phyloP scores from a whole-genome alignment of 2,329 filamentous ascomycete genomes.

The Colletotrichum phormii region DNA sequence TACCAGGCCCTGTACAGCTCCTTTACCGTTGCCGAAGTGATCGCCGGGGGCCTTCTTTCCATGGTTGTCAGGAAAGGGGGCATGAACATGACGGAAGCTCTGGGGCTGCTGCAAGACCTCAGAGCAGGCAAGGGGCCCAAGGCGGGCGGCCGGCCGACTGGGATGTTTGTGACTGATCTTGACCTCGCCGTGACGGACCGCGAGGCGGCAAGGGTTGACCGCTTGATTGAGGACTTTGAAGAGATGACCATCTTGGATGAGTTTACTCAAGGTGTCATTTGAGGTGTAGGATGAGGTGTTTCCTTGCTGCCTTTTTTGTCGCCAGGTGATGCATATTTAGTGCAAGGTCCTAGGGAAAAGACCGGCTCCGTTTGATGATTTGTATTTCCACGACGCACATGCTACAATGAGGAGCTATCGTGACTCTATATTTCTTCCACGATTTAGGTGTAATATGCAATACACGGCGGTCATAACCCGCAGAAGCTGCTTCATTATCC shows the following conservation, averaged over 20 bases:
- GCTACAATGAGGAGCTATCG: not conserved
- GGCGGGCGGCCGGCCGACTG: slow-evolving; percentile 44
- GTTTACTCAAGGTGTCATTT: slow-evolving; percentile 27
- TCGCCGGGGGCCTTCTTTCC: slow-evolving; percentile 49
- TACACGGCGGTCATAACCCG: not conserved
- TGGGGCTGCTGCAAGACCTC: slow-evolving; percentile 45
- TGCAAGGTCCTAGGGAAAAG: not conserved
- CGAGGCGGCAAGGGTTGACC: slow-evolving; percentile 47
- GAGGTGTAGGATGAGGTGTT: not conserved
- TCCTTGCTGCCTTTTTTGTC: not conserved
- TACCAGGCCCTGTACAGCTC: slow-evolving; percentile 49
- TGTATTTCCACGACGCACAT: not conserved
- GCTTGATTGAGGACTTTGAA: slow-evolving; percentile 47
- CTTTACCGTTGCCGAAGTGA: slow-evolving; percentile 49
- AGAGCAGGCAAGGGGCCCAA: slow-evolving; percentile 40
- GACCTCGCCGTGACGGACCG: slow-evolving; percentile 49
- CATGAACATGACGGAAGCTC: slow-evolving; percentile 45
- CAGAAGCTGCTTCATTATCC: not conserved
- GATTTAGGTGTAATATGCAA: not conserved
- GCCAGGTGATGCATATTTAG: not conserved
- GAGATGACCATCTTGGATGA: slow-evolving; percentile 36
- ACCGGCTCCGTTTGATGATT: not conserved
- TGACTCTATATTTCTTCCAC: not conserved
- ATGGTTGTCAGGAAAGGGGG: slow-evolving; percentile 49
- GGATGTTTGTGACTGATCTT: slow-evolving; percentile 49